Evolutionary conservation across 2,329 filamentous ascomycete genomes (phyloP).

Genomic region (Aquanectria penicillioides): DNA sequence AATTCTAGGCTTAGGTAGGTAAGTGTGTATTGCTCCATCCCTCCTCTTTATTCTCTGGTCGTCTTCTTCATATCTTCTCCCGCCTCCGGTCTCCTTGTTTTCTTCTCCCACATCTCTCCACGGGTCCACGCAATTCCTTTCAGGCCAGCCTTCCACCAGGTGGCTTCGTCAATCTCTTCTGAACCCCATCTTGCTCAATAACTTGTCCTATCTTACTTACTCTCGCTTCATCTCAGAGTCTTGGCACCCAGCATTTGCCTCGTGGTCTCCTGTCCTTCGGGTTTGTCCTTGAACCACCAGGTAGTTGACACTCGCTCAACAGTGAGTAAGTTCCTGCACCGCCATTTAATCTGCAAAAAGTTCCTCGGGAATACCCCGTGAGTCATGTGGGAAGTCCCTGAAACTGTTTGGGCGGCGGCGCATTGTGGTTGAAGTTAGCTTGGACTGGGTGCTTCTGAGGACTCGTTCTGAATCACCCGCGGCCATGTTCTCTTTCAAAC

Average conservation of each 20-base stretch:
- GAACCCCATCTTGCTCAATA: constrained; percentile 66
- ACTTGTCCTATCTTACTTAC: constrained; percentile 68
- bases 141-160: constrained; percentile 39
- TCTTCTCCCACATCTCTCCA: constrained; percentile 45
- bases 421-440: too few relatives aligned
- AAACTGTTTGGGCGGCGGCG: too few relatives aligned
- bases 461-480: too few relatives aligned
- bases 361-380: too few relatives aligned
- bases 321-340: constrained; percentile 35
- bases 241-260: too few relatives aligned
- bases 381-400: too few relatives aligned
- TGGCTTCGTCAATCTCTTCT: constrained; percentile 46
- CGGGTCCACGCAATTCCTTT: constrained; percentile 55
- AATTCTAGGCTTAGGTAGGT: constrained; percentile 39
- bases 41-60: constrained; percentile 14
- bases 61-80: constrained; percentile 16
- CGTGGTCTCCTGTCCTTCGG: too few relatives aligned
- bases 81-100: constrained; percentile 26
- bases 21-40: constrained; percentile 25
- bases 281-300: constrained; percentile 49
- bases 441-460: too few relatives aligned
- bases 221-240: constrained; percentile 64
- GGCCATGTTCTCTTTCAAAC: too few relatives aligned
- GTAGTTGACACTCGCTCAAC: constrained; percentile 42
- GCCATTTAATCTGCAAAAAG: too few relatives aligned